Conservation (phyloP, 2,329 filamentous ascomycete species). For the Phaeosphaeria sp. region DNA sequence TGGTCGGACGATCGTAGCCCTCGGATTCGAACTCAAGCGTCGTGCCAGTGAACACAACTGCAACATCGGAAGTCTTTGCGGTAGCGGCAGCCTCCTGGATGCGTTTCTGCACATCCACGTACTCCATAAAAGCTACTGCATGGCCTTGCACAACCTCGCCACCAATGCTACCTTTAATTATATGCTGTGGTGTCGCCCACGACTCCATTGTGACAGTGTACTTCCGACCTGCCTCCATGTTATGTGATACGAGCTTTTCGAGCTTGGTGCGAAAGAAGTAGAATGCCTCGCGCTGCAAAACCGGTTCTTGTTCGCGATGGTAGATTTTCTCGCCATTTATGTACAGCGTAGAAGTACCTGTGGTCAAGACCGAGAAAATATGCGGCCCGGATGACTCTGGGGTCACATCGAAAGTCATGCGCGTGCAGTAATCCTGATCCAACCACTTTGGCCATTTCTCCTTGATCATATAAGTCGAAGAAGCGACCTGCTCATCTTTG, state of each 20-base stretch:
- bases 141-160: constrained; percentile 12
- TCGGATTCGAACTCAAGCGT: constrained; percentile 77
- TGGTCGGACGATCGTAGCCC: constrained; percentile 64
- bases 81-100: constrained; percentile 16
- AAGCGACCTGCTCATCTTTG: not conserved
- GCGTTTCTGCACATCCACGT: constrained; percentile 59
- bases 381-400: not conserved
- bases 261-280: constrained; percentile 17
- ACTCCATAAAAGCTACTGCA: constrained; percentile 69
- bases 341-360: not conserved
- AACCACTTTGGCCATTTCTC: not conserved
- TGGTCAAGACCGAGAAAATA: not conserved
- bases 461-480: not conserved
- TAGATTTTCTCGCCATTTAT: not conserved
- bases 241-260: constrained; percentile 64
- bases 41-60: constrained; percentile 65
- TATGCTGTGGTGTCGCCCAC: constrained; percentile 13
- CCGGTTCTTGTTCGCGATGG: not conserved
- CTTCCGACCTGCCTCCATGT: constrained; percentile 63
- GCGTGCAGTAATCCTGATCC: not conserved
- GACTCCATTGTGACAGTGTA: constrained; percentile 42
- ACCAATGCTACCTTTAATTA: constrained; percentile 4
- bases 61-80: constrained; percentile 48
- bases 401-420: not conserved
- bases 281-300: not conserved